These are phyloP conservation scores for Ophiobolus disseminans DNA, from an alignment of 2,329 filamentous ascomycete genomes.

Conservation along the genomic window DNA sequence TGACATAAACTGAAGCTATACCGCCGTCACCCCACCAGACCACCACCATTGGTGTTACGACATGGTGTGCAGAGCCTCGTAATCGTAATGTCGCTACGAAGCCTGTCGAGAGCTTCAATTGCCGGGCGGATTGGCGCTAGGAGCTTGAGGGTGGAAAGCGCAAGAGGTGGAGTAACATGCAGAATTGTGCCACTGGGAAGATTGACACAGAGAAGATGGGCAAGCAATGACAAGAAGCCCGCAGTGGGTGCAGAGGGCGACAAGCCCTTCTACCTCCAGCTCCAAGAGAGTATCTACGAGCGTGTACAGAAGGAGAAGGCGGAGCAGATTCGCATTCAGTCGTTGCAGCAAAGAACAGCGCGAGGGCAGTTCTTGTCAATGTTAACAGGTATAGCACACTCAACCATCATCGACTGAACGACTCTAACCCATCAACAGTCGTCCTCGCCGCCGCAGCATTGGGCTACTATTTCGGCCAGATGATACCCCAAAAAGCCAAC, in stretches of 20 bases:
- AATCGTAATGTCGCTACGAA: slow-evolving; percentile 41
- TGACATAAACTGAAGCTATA: slow-evolving; percentile 8
- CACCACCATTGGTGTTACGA: slow-evolving; percentile 7
- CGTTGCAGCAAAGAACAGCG: slow-evolving; percentile 33
- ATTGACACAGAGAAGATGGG: slow-evolving; percentile 45
- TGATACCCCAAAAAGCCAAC: slow-evolving; percentile 56
- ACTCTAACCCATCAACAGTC: slow-evolving; percentile 48
- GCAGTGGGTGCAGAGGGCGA: slow-evolving; percentile 40
- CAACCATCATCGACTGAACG: background rate
- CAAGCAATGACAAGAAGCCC: slow-evolving; percentile 34
- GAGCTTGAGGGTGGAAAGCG: too few relatives aligned
- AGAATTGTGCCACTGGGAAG: slow-evolving; percentile 16
- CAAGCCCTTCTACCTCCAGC: slow-evolving; percentile 64
- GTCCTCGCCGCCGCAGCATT: slow-evolving; percentile 58
- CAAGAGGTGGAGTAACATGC: slow-evolving; percentile 9
- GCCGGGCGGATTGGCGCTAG: slow-evolving; percentile 25
- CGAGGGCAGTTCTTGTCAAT: slow-evolving; percentile 48
- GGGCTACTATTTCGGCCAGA: slow-evolving; percentile 64
- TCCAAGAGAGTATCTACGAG: slow-evolving; percentile 67
- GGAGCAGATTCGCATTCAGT: slow-evolving; percentile 56
- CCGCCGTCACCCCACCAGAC: slow-evolving; percentile 17
- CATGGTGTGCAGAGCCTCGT: slow-evolving; percentile 23
- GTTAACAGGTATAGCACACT: slow-evolving; percentile 24
- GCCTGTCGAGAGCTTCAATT: slow-evolving; percentile 31
- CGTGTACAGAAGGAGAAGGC: slow-evolving; percentile 65